Evolutionary conservation across 495 filamentous ascomycete genomes (phyloP), one percentile per base, ranked within the genome.

Genomic region (Thermochaetoides thermophila): DNA sequence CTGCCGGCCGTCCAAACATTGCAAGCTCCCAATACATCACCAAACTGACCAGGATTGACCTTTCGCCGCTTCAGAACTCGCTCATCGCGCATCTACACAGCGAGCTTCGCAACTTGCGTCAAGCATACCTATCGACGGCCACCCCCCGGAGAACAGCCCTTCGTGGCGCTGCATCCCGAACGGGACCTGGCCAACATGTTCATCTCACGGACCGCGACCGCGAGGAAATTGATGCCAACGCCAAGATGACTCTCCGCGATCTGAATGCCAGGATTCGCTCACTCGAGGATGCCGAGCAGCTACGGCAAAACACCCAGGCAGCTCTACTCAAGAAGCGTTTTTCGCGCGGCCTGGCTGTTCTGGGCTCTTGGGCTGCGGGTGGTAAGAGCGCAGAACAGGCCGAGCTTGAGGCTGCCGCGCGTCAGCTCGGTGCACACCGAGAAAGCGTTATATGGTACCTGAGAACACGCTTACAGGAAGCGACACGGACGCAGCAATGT

Each of bases 371-470:
- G 84, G 84, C 82, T 2, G 69, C 76, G 6, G 76, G 75, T 60
- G 52, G 30, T 35, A 69, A 65, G 48, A 63, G 57, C 8, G 56
- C 50, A 0, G 83, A 86, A 47, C 81, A 86, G 48, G 50, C 68
- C 10, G 42, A 45, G 3, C 81, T 81, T 10, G 86, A 95, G 50
- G 76, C 69, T n/a, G 59, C 57, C 18, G 68, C 69, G 33, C 64
- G 66, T 23, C 61, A 60, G 17, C 46, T 83, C 5, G 68, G 63
- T 7, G 61, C 59, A 17, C 73, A 86, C 30, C 60, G 87, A 31
- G 87, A 92, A 46, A 73, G 75, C 38, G 74, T 96, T 16, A 52
- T 96, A 2, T 84, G 78, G 78, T 86, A 77, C 50, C 47, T 97
- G 42, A 63, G 80, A 33, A 61, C 74, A 33, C 67, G 71, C 44